Base-by-base conservation (phyloP, 768 basidiomycete genomes). In the Boletus tomentosulus region DNA sequence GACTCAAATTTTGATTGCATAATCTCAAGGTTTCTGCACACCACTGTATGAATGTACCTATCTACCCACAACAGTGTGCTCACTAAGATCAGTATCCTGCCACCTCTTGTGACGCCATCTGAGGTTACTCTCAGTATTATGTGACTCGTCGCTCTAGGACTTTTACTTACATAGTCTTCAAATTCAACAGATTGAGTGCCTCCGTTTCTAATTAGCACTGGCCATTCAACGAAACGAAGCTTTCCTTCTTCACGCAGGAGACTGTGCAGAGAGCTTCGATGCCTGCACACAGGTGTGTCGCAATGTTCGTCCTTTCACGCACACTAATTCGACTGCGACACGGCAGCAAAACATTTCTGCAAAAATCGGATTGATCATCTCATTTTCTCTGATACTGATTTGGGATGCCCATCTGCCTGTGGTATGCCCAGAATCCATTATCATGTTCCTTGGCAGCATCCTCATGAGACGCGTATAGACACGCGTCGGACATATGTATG, bases 211-310 rank as follows among this genome's bases (percentile, higher is more conserved):
- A 57, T 75, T 98, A n/a, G 73, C 78, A 33, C n/a, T n/a, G n/a
- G 83, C 83, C 34, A 93, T 95, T 3, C 88, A 97, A 61, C 78
- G 78, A 19, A 90, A 92, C 57, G 84, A 95, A 63, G 93, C 92
- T 0, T 98, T 99, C 72, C 77, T 99, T 35, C 79, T 99, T 3
- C 97, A 99, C 57, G 97, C 97, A 0, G 97, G 97, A 2, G 97
- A 99, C 65, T 99, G 97, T 63, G 94, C 92, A n/a, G 92, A 95
- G 70, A 88, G 90, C 67, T 95, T 96, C 63, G 87, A 90, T 61
- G 92, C 91, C 0, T 94, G 92, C 67, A 92, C 89, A 0, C 83
- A 91, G 57, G 90, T 91, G 66, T 62, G 80, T 35, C 28, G n/a
- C 42, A 6, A 39, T 51, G 34, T 50, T 34, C 25, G 33, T 63